A percentile compares a stretch with the other conserved stretches of the same genome.
These are phyloP conservation scores for Kalmanozyma brasiliensis DNA, from an alignment of 1,284 basidiomycete species.

Conservation along the genomic window DNA sequence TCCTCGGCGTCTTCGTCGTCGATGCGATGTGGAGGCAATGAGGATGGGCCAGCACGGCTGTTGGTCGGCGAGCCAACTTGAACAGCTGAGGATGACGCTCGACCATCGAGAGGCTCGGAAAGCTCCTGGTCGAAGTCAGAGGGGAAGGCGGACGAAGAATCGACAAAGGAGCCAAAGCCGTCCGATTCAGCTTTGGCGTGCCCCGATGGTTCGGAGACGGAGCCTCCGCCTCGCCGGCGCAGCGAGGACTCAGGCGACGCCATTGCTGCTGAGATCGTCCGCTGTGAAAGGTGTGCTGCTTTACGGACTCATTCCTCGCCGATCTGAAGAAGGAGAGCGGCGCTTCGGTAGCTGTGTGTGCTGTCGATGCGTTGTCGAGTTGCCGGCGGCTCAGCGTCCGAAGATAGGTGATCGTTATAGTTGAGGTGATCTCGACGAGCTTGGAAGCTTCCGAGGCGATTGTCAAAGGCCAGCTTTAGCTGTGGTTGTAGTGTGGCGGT, in stretches of 20 bases:
- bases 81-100: constrained; percentile 21
- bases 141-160: constrained; percentile 29
- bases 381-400: constrained; percentile 17
- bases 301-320: constrained; percentile 11
- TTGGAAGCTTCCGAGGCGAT: too few species aligned
- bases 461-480: too few species aligned
- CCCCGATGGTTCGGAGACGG: constrained; percentile 22
- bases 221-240: constrained; percentile 39
- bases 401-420: too few species aligned
- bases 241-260: constrained; percentile 40
- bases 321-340: too few species aligned
- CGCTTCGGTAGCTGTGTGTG: too few species aligned
- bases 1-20: constrained; percentile 32
- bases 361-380: not conserved
- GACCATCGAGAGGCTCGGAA: constrained; percentile 19
- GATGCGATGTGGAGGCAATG: not conserved
- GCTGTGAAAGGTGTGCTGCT: not conserved
- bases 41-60: constrained; percentile 10
- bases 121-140: constrained; percentile 33
- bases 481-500: too few species aligned
- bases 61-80: constrained; percentile 13
- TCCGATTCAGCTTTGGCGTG: constrained; percentile 37
- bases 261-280: constrained; percentile 9
- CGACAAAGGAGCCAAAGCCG: constrained; percentile 52
- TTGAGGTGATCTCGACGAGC: too few species aligned